Conservation (phyloP, 345 rosid species). For the Lumnitzera littorea region DNA sequence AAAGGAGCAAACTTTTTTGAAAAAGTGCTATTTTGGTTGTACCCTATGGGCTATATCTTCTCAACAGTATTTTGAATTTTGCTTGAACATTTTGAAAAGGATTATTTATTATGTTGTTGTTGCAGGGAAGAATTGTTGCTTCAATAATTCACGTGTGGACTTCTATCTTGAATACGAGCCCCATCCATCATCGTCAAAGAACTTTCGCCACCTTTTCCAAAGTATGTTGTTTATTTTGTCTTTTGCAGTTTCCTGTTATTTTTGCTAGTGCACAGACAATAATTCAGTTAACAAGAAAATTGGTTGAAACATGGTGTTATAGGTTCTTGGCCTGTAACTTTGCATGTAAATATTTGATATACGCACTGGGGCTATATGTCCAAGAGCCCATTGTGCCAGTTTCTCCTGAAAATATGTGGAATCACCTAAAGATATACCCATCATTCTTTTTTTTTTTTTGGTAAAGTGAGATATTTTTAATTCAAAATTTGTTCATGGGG, state of each 20-base stretch:
- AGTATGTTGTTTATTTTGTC: slow-evolving; percentile 35
- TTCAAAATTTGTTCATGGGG: too few species aligned
- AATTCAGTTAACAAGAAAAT: background rate
- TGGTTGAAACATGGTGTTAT: background rate
- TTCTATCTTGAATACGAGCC: slow-evolving; percentile 76
- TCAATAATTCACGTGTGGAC: slow-evolving; percentile 57
- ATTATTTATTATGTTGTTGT: slow-evolving; percentile 5
- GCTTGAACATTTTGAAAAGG: background rate
- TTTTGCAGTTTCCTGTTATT: background rate
- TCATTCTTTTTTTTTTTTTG: too few species aligned
- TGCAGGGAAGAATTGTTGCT: slow-evolving; percentile 83
- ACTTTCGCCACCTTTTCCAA: slow-evolving; percentile 85
- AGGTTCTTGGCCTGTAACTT: too few species aligned
- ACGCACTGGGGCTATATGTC: too few species aligned
- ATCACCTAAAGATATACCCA: too few species aligned
- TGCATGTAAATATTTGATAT: too few species aligned
- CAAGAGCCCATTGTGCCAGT: too few species aligned
- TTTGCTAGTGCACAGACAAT: background rate
- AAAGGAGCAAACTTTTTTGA: too few species aligned
- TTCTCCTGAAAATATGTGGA: too few species aligned
- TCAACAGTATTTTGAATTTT: background rate
- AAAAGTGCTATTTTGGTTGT: too few species aligned
- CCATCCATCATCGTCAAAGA: slow-evolving; percentile 84
- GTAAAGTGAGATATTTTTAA: too few species aligned
- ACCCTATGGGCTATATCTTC: too few species aligned